phyloP scores from a whole-genome alignment of 768 basidiomycete genomes.

The Obba rivulosa region DNA sequence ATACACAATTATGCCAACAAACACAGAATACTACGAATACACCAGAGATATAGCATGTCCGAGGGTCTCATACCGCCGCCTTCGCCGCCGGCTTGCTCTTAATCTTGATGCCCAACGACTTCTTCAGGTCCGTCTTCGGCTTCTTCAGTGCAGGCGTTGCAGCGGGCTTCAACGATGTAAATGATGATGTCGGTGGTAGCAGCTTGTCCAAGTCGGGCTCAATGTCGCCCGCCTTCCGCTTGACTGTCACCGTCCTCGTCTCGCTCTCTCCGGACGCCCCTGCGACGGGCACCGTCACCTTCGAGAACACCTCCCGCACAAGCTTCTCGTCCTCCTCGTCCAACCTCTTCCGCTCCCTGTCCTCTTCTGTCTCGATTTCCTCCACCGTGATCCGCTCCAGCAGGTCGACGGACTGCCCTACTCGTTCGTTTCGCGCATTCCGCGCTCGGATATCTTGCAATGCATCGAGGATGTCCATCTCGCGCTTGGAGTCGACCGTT shows the following conservation, averaged over 20 bases:
- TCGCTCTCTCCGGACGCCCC: slow-evolving; percentile 21
- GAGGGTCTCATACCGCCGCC: slow-evolving; percentile 3
- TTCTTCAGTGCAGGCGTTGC: slow-evolving; percentile 46
- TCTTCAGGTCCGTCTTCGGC: slow-evolving; percentile 57
- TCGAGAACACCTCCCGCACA: slow-evolving; percentile 84
- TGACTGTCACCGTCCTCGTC: slow-evolving; percentile 55
- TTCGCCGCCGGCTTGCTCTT: slow-evolving; percentile 36
- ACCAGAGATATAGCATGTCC: too few species aligned
- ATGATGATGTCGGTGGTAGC: slow-evolving; percentile 55
- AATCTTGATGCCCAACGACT: slow-evolving; percentile 69
- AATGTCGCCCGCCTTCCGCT: slow-evolving; percentile 77
- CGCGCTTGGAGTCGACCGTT: slow-evolving; percentile 87
- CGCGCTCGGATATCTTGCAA: slow-evolving; percentile 86
- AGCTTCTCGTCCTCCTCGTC: slow-evolving; percentile 92
- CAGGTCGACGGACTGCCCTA: slow-evolving; percentile 71
- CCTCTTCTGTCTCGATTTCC: slow-evolving; percentile 76
- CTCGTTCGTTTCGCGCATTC: slow-evolving; percentile 84
- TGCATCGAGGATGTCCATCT: slow-evolving; percentile 98
- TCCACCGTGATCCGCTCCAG: slow-evolving; percentile 55
- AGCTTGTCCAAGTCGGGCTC: slow-evolving; percentile 70
- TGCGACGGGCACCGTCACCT: slow-evolving; percentile 42
- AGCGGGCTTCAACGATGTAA: slow-evolving; percentile 46
- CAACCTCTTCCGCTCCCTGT: slow-evolving; percentile 57
- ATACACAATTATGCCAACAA: too few species aligned
- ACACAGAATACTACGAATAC: too few species aligned